These are phyloP conservation scores for Chytriomyces confervae DNA, from an alignment of 192 early-diverging fungal genomes.

Conservation along the genomic window DNA sequence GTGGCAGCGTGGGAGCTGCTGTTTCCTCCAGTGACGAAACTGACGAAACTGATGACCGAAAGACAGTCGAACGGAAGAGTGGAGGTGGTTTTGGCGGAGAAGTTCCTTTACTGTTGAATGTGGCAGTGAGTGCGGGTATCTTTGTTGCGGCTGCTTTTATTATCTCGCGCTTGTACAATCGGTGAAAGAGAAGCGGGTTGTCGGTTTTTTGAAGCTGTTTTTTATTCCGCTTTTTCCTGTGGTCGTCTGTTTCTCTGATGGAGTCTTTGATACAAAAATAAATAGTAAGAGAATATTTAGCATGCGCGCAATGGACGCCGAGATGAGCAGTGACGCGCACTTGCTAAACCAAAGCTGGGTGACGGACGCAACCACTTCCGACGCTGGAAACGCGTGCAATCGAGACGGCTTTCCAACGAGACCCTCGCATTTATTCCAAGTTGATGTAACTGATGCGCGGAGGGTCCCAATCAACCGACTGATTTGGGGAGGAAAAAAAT, in stretches of 20 bases:
- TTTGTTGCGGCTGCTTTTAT: conserved; percentile 47
- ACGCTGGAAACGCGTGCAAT: too few relatives aligned
- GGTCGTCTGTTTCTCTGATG: too few relatives aligned
- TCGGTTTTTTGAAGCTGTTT: background rate
- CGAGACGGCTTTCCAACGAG: too few relatives aligned
- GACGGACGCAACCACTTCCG: too few relatives aligned
- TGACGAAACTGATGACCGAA: background rate
- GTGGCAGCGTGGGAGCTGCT: background rate
- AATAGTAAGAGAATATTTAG: background rate
- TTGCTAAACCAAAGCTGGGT: too few relatives aligned
- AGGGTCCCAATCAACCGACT: too few relatives aligned
- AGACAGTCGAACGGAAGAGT: background rate
- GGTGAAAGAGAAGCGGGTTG: background rate
- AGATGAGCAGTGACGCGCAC: too few relatives aligned
- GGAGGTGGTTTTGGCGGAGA: conserved; percentile 27
- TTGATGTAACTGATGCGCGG: too few relatives aligned
- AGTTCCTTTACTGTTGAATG: conserved; percentile 59
- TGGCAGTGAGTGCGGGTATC: conserved; percentile 56
- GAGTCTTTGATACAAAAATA: too few relatives aligned
- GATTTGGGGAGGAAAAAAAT: too few relatives aligned
- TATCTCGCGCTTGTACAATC: conserved; percentile 41
- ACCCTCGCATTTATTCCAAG: too few relatives aligned
- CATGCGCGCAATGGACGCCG: too few relatives aligned
- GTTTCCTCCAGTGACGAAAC: background rate
- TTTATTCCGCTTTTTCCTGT: background rate